phyloP scores from a whole-genome alignment of 306 rosid species.

The Sindora glabra region DNA sequence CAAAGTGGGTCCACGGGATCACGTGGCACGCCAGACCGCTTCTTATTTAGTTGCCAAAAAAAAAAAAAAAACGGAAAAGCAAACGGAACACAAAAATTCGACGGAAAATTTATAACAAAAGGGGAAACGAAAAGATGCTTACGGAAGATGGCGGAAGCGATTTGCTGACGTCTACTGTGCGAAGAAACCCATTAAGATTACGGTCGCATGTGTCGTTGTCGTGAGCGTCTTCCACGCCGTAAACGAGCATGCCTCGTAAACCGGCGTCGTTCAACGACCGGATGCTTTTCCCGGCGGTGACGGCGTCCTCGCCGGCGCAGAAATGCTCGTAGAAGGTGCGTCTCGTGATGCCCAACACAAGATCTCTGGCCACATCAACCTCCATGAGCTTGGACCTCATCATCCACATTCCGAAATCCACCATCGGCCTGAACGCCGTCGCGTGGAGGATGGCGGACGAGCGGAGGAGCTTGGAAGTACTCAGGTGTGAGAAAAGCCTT shows the following conservation, averaged over 20 bases:
- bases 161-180: conserved; percentile 44
- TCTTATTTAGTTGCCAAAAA: neutral
- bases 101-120: neutral
- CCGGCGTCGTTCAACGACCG: conserved; percentile 37
- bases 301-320: conserved; percentile 76
- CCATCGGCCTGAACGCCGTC: conserved; percentile 63
- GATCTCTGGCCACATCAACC: neutral
- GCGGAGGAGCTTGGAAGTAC: conserved; percentile 42
- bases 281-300: conserved; percentile 33
- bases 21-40: conserved; percentile 4
- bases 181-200: conserved; percentile 48
- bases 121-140: conserved; percentile 13
- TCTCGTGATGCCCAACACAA: conserved; percentile 19
- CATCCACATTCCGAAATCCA: conserved; percentile 71
- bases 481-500: conserved; percentile 40
- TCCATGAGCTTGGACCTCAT: conserved; percentile 63
- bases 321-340: conserved; percentile 52
- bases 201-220: conserved; percentile 57
- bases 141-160: conserved; percentile 76
- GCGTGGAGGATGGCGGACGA: conserved; percentile 62
- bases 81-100: neutral
- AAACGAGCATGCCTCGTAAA: conserved; percentile 69
- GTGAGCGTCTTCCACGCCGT: conserved; percentile 63
- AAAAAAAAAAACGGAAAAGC: neutral
- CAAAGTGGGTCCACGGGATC: neutral